phyloP scores from a whole-genome alignment of 2,329 filamentous ascomycete genomes.

The Periglandula ipomoeae region DNA sequence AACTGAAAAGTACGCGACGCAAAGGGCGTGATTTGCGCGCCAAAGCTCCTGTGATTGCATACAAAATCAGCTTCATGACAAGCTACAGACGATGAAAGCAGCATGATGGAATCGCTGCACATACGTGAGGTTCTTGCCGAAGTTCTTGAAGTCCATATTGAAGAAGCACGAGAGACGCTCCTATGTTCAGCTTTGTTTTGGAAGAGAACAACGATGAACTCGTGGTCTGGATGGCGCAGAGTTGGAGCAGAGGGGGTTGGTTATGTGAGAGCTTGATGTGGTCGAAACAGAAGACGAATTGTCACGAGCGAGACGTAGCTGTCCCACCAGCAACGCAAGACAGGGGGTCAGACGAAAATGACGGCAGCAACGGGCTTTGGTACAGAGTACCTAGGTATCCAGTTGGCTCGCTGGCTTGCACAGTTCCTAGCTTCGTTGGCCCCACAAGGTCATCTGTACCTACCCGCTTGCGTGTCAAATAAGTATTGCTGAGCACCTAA shows the following conservation, averaged over 20 bases:
- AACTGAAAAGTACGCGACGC: constrained; percentile 92
- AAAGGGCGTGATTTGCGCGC: constrained; percentile 82
- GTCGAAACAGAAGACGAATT: too few species aligned
- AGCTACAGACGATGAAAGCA: not conserved
- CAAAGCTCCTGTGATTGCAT: constrained; percentile 41
- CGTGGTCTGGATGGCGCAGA: not conserved
- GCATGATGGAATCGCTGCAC: constrained; percentile 13
- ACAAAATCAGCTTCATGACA: constrained; percentile 12
- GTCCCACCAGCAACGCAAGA: too few species aligned
- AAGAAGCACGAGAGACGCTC: not conserved
- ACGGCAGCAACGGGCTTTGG: not conserved
- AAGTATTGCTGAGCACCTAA: too few species aligned
- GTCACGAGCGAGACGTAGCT: too few species aligned
- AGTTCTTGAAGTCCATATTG: not conserved
- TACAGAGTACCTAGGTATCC: not conserved
- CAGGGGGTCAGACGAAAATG: not conserved
- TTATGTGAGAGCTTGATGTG: not conserved
- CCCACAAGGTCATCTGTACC: too few species aligned
- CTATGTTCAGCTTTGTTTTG: not conserved
- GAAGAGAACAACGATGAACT: not conserved
- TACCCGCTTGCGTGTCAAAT: too few species aligned
- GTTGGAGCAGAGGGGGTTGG: not conserved
- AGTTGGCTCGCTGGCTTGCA: too few species aligned
- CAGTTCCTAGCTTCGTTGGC: not conserved
- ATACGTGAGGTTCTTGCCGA: constrained; percentile 24